Percentiles rank a stretch among this genome's conserved stretches.
These are phyloP conservation scores for Ustilaginoidea virens DNA, from an alignment of 2,329 filamentous ascomycete species.

Conservation along the genomic window DNA sequence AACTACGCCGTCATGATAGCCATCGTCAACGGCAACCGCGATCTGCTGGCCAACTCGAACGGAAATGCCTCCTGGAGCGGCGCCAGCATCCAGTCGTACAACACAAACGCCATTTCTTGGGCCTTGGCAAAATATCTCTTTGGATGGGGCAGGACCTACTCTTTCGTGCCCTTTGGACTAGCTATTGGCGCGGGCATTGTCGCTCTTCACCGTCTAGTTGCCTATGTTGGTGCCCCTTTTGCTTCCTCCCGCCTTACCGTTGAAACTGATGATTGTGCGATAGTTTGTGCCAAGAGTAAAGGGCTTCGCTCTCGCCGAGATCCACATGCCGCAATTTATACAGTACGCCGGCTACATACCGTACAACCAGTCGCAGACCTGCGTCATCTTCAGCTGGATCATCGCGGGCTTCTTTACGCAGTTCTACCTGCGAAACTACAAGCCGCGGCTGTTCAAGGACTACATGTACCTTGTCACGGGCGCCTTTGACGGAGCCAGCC, in stretches of 20 bases:
- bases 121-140: constrained; percentile 26
- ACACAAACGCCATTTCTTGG: constrained; percentile 18
- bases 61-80: constrained; percentile 31
- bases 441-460: constrained; percentile 34
- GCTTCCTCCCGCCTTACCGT: too few relatives aligned
- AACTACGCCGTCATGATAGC: constrained; percentile 30
- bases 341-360: constrained; percentile 4
- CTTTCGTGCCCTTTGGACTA: constrained; percentile 21
- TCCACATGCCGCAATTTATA: constrained; percentile 4
- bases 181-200: constrained; percentile 24
- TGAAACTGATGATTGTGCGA: too few relatives aligned
- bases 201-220: not conserved
- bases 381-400: constrained; percentile 32
- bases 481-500: constrained; percentile 35
- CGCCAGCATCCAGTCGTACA: constrained; percentile 29
- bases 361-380: constrained; percentile 30
- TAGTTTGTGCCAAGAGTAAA: constrained; percentile 2
- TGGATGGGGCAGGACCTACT: constrained; percentile 19
- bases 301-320: constrained; percentile 1
- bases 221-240: not conserved
- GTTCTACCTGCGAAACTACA: constrained; percentile 36
- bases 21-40: constrained; percentile 25
- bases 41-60: constrained; percentile 23
- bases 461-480: constrained; percentile 37
- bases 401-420: constrained; percentile 31